A percentile compares a stretch with the other conserved stretches of the same genome.
These are phyloP conservation scores for Mucor piriformis DNA, from an alignment of 371 early-diverging fungal species.

Conservation along the genomic window DNA sequence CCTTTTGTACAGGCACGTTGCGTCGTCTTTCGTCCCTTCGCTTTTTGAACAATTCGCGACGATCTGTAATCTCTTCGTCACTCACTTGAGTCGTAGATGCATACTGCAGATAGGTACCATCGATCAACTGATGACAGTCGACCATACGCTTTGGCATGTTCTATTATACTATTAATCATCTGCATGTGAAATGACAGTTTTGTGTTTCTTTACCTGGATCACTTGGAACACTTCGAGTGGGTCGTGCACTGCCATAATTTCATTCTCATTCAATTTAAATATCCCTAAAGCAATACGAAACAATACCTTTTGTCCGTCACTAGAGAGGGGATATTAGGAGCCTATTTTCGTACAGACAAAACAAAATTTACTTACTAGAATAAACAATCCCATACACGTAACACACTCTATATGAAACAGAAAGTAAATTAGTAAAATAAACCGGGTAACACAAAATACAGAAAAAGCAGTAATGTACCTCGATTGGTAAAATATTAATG, in stretches of 20 bases:
- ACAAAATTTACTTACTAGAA: conserved; percentile 57
- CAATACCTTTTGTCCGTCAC: conserved; percentile 80
- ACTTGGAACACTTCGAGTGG: conserved; percentile 72
- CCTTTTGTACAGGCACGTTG: conserved; percentile 32
- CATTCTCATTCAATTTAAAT: conserved; percentile 72
- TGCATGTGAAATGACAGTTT: neutral
- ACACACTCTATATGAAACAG: conserved; percentile 53
- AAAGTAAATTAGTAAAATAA: neutral
- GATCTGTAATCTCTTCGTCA: conserved; percentile 58
- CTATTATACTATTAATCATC: conserved; percentile 21
- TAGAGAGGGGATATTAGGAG: conserved; percentile 10
- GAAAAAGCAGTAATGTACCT: too few species aligned
- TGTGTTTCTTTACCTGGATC: conserved; percentile 45
- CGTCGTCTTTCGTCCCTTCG: conserved; percentile 48
- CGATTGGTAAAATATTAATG: conserved; percentile 74
- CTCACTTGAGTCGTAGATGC: conserved; percentile 54
- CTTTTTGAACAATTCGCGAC: conserved; percentile 52
- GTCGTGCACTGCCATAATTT: conserved; percentile 65
- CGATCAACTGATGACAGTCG: conserved; percentile 76
- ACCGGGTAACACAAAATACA: too few species aligned
- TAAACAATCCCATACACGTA: conserved; percentile 87
- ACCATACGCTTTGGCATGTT: conserved; percentile 77
- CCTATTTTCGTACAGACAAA: neutral
- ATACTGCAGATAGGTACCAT: conserved; percentile 58
- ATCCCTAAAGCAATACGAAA: conserved; percentile 81